These are phyloP conservation scores for Fraxinus platypoda DNA, from an alignment of 305 asterid genomes.

Conservation along the genomic window DNA sequence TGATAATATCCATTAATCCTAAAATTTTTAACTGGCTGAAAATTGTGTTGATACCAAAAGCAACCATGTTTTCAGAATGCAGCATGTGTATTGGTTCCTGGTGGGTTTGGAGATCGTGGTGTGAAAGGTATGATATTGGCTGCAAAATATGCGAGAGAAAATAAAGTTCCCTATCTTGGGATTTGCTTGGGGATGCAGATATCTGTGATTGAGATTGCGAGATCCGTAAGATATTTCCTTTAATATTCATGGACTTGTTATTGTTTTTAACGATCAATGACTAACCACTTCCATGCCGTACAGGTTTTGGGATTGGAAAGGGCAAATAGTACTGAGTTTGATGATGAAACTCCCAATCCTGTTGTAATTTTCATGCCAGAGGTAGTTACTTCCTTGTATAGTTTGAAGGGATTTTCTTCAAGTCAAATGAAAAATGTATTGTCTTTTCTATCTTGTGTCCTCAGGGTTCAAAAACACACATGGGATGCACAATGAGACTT, in stretches of 20 bases:
- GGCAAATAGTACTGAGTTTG: conserved; percentile 87
- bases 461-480: conserved; percentile 87
- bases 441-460: conserved; percentile 11
- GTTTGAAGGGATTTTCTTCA: not conserved
- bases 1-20: not conserved
- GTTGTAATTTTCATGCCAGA: conserved; percentile 97
- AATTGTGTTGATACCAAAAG: conserved; percentile 14
- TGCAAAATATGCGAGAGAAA: conserved; percentile 93
- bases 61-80: conserved; percentile 55
- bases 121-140: conserved; percentile 93
- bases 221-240: conserved; percentile 61
- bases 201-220: conserved; percentile 83
- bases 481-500: conserved; percentile 99
- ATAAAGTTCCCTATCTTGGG: conserved; percentile 78
- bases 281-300: conserved; percentile 2
- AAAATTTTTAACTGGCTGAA: not conserved
- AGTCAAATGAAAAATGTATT: conserved; percentile 12
- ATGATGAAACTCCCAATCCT: conserved; percentile 58
- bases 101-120: conserved; percentile 99
- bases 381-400: conserved; percentile 42
- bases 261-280: not conserved
- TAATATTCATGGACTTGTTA: not conserved
- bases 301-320: conserved; percentile 68
- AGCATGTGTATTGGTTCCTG: conserved; percentile 91
- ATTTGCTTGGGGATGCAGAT: conserved; percentile 98